phyloP scores from a whole-genome alignment of 257 asterid genomes.

The Knoxia roxburghii region DNA sequence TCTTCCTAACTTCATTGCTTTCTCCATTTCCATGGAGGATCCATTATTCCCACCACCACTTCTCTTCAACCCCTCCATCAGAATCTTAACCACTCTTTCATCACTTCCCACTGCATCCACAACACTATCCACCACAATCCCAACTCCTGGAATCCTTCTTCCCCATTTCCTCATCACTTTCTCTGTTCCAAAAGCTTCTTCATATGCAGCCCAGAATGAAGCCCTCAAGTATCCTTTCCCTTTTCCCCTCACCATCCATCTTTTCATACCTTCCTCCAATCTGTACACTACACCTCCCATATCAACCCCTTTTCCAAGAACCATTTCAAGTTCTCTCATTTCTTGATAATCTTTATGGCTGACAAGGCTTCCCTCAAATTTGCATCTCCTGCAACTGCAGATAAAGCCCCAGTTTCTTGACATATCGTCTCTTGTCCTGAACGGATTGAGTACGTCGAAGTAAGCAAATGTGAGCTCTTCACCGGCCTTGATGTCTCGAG shows the following conservation, averaged over 20 bases:
- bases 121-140: slow-evolving; percentile 54
- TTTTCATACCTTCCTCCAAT: slow-evolving; percentile 76
- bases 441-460: slow-evolving; percentile 52
- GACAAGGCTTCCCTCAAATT: slow-evolving; percentile 40
- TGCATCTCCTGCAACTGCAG: slow-evolving; percentile 66
- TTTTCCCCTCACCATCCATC: slow-evolving; percentile 60
- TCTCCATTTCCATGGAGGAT: slow-evolving; percentile 65
- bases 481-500: slow-evolving; percentile 68
- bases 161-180: slow-evolving; percentile 68
- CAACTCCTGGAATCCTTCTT: slow-evolving; percentile 51
- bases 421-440: slow-evolving; percentile 39
- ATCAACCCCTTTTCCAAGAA: slow-evolving; percentile 45
- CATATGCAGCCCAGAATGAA: slow-evolving; percentile 75
- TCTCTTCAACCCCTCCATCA: slow-evolving; percentile 45
- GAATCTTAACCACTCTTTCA: slow-evolving; percentile 51
- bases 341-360: slow-evolving; percentile 45
- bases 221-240: slow-evolving; percentile 77
- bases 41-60: slow-evolving; percentile 21
- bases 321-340: slow-evolving; percentile 51
- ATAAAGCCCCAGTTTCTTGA: slow-evolving; percentile 62
- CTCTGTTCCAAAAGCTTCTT: slow-evolving; percentile 46
- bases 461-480: slow-evolving; percentile 75
- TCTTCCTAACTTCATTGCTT: slow-evolving; percentile 58
- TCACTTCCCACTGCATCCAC: slow-evolving; percentile 71
- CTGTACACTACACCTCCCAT: slow-evolving; percentile 58